Evolutionary conservation across 345 rosid genomes (phyloP), one percentile per base, ranked within the genome.

Genomic region (Populus davidiana): DNA sequence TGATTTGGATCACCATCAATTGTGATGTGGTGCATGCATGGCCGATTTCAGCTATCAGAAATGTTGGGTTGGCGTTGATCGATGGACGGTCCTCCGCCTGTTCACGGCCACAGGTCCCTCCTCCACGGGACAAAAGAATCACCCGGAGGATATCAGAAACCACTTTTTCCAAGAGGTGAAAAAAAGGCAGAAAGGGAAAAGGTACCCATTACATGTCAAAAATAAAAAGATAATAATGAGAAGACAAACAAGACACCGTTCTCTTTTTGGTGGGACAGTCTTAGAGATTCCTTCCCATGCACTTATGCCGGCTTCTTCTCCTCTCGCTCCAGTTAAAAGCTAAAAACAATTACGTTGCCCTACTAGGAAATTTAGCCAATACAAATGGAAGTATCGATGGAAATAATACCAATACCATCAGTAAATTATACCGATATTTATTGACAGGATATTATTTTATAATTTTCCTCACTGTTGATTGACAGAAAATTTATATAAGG

Each of bases 101-200:
- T 49, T 69, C 50, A 23, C 79, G 21, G 1, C 44, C 67, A 33
- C 65, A 49, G 35, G 50, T 25, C 35, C 36, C 8, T 17, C 6
- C 43, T 2, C 17, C 5, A 5, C 18, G 23, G 69, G 72, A 29
- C 74, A 77, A 66, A 12, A 31, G 73, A 77, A 80, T 74, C 81
- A 65, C 79, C 36, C 2, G 2, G 74, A 66, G 49, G 78, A 76
- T 79, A 72, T 75, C 69, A 75, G 50, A 62, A 75, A 1, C 9
- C 59, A 69, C 36, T 72, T 76, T 72, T 33, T 39, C 14, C n/a
- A 72, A 50, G 17, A 27, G 31, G 52, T 11, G 8, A 38, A 65
- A 36, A 71, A 36, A 20, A 18, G 38, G 21, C 44, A 18, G 44
- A 33, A 52, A 54, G 20, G 49, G 13, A 61, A 23, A 23, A 7